These are phyloP conservation scores for Flaveria bidentis DNA, from an alignment of 129 eudicot species.

Conservation along the genomic window DNA sequence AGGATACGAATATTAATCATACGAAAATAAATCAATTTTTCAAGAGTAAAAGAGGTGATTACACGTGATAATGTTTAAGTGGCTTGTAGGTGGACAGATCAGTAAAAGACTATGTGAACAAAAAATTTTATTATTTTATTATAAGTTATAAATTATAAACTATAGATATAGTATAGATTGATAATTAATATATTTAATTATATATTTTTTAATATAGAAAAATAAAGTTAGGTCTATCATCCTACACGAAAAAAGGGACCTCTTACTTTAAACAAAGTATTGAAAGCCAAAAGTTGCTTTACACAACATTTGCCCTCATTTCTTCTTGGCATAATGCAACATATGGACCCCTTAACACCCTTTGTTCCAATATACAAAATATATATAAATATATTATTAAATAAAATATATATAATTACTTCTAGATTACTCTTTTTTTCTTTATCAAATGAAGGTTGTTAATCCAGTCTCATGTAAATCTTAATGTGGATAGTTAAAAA, in stretches of 20 bases:
- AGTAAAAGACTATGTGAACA: no score
- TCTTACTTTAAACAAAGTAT: constrained; percentile 43
- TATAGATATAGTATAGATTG: no score
- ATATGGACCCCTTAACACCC: constrained; percentile 45
- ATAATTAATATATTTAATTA: no score
- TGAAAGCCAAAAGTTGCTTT: constrained; percentile 44
- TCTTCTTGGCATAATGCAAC: constrained; percentile 46
- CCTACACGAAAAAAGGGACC: constrained; percentile 38
- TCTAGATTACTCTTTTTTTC: not conserved
- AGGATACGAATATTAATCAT: no score
- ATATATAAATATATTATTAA: no score
- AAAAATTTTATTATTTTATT: no score
- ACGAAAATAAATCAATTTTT: no score
- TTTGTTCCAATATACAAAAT: constrained; percentile 11
- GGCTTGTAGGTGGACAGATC: no score
- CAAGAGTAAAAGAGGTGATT: no score
- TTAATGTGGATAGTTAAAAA: not conserved
- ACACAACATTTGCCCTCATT: constrained; percentile 36
- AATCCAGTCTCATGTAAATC: not conserved
- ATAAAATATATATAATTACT: not conserved
- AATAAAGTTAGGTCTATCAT: constrained; percentile 32
- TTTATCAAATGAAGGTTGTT: not conserved
- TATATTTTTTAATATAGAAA: no score
- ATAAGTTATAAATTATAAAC: no score
- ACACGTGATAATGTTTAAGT: no score